Conservation (phyloP, 1,284 basidiomycete species). For the Ustilago curta region DNA sequence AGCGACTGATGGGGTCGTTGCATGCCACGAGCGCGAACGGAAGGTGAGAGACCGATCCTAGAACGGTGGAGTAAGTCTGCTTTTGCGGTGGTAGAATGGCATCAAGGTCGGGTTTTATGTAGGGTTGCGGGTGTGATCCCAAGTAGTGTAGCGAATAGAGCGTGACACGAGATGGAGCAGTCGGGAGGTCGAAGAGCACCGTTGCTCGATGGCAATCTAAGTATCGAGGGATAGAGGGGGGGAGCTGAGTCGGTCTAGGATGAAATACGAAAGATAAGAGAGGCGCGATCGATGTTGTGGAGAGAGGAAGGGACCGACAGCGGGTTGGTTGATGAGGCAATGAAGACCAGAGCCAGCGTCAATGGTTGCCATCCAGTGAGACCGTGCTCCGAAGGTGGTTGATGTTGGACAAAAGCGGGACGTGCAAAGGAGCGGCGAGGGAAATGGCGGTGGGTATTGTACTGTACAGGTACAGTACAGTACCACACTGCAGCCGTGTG, state of each 20-base stretch:
- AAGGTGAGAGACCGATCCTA: neutral
- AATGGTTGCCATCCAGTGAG: neutral
- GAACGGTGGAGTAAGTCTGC: too few relatives aligned
- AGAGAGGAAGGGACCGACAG: neutral
- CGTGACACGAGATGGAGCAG: slow-evolving; percentile 1
- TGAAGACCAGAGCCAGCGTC: neutral
- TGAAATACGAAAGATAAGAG: too few relatives aligned
- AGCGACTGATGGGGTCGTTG: neutral
- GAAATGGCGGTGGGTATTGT: too few relatives aligned
- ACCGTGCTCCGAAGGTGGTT: neutral
- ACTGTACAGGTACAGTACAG: slow-evolving; percentile 1
- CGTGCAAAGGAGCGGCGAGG: neutral
- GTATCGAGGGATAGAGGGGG: neutral
- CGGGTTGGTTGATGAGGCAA: too few relatives aligned
- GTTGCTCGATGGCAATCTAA: neutral
- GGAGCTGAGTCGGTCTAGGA: slow-evolving; percentile 1
- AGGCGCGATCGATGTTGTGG: neutral
- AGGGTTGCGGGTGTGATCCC: neutral
- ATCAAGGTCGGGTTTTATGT: neutral
- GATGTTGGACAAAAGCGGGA: slow-evolving; percentile 1
- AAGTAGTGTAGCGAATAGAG: neutral
- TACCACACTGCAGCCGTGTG: too few relatives aligned
- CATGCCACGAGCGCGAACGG: neutral
- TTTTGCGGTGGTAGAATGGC: neutral
- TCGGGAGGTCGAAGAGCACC: neutral